Base-by-base conservation (phyloP, 2,329 filamentous ascomycete species). In the Colletotrichum truncatum region DNA sequence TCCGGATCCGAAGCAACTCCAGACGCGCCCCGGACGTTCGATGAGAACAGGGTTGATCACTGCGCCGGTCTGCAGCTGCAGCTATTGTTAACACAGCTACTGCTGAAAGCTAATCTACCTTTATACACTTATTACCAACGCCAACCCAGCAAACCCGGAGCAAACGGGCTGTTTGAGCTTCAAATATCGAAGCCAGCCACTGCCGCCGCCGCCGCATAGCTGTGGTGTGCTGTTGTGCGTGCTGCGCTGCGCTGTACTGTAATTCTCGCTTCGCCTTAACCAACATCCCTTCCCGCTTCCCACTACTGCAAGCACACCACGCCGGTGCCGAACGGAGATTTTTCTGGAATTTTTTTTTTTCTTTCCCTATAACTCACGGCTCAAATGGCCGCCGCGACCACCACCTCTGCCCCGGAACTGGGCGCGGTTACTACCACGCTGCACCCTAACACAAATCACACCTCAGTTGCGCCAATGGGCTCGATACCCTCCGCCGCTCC, bases 341-440 rank as follows among this genome's bases (percentile, higher is more conserved):
- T 38, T 65, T 38, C 43, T 49, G 58, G 49, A 36, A 51, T n/a
- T 55, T 26, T 51, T 45, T n/a, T n/a, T n/a, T n/a, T n/a, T n/a
- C n/a, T n/a, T n/a, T n/a, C n/a, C n/a, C n/a, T n/a, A 57, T 36
- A 28, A 30, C 43, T 32, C 21, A 30, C 26, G 34, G 62, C 57
- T 18, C 43, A 55, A 62, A 65, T 65, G 62, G 57, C 49, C 26
- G 49, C 62, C 43, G 16, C 62, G 36, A 49, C 62, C 49, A 49
- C 62, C 49, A 41, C 62, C 16, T 56, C 57, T 51, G 57, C 49
- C 57, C 62, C 57, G 36, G 62, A 65, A 18, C 16, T 56, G 62
- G 57, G 49, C 41, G 34, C 54, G 28, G 41, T 21, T 23, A 48
- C 49, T 23, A 65, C 57, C 25, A 64, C 61, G 26, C 39, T 54